phyloP scores from a whole-genome alignment of 306 rosid genomes.

The Cicer judaicum region DNA sequence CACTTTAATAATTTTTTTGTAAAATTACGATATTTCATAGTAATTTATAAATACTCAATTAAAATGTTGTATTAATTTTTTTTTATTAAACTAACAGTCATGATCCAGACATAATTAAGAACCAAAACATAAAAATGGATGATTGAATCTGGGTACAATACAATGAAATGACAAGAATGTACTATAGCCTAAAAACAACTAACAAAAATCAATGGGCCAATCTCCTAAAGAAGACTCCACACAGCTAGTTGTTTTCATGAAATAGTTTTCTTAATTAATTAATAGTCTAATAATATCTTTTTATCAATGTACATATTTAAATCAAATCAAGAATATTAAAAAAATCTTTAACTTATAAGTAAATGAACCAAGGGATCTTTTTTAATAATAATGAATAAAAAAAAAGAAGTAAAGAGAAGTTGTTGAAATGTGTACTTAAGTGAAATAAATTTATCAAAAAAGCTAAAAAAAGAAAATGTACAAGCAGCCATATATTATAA shows the following conservation, averaged over 20 bases:
- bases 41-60: background rate
- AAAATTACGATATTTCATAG: too few species aligned
- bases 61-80: background rate
- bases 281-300: background rate
- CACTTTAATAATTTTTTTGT: too few species aligned
- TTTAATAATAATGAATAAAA: background rate
- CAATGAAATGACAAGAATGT: slow-evolving; percentile 26
- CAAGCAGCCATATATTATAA: slow-evolving; percentile 43
- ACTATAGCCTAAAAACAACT: background rate
- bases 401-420: background rate
- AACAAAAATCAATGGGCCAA: slow-evolving; percentile 21
- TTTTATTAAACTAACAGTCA: background rate
- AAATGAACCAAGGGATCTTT: slow-evolving; percentile 17
- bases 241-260: slow-evolving; percentile 11
- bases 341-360: background rate
- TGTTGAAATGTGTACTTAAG: slow-evolving; percentile 33
- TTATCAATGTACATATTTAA: background rate
- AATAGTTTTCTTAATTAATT: background rate
- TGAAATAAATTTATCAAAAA: slow-evolving; percentile 46
- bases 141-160: background rate
- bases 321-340: background rate
- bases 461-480: slow-evolving; percentile 61
- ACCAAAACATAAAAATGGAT: background rate
- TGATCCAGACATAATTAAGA: background rate
- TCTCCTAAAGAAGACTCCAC: background rate